Percentiles rank a stretch among this genome's conserved stretches.
Conservation (phyloP, 176 grass and related monocot genomes). For the Rhynchospora tenuis region DNA sequence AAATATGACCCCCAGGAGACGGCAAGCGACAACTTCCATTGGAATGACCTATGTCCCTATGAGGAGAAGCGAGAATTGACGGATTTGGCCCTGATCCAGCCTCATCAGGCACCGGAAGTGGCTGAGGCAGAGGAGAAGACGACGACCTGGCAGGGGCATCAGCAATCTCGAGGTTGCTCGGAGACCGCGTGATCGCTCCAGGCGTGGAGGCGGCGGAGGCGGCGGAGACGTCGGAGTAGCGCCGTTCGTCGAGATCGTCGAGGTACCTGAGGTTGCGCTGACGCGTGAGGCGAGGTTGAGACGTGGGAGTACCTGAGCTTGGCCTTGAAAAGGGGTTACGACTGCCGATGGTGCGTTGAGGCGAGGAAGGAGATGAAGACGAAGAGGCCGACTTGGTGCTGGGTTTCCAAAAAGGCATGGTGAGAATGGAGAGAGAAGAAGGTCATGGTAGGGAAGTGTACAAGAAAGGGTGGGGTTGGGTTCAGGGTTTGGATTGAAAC, state of each 20-base stretch:
- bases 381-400: constrained; percentile 15
- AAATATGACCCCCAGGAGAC: neutral
- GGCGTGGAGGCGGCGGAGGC: constrained; percentile 26
- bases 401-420: constrained; percentile 20
- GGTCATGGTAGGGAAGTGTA: constrained; percentile 12
- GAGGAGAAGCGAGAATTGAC: constrained; percentile 41
- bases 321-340: neutral
- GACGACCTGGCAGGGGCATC: constrained; percentile 38
- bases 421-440: constrained; percentile 15
- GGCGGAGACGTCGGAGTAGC: constrained; percentile 26
- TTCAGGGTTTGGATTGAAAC: constrained; percentile 16
- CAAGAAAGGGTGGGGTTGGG: neutral
- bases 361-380: constrained; percentile 42
- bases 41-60: constrained; percentile 7
- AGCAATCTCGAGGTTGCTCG: constrained; percentile 38
- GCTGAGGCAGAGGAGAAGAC: constrained; percentile 47
- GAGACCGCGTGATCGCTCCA: constrained; percentile 33
- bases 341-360: constrained; percentile 7
- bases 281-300: constrained; percentile 45
- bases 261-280: constrained; percentile 72
- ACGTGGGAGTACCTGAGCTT: neutral
- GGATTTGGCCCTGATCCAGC: neutral
- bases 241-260: constrained; percentile 25
- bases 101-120: constrained; percentile 41
- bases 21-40: neutral